phyloP scores from a whole-genome alignment of 1,284 basidiomycete genomes.

The Lentinula novae-zelandiae region DNA sequence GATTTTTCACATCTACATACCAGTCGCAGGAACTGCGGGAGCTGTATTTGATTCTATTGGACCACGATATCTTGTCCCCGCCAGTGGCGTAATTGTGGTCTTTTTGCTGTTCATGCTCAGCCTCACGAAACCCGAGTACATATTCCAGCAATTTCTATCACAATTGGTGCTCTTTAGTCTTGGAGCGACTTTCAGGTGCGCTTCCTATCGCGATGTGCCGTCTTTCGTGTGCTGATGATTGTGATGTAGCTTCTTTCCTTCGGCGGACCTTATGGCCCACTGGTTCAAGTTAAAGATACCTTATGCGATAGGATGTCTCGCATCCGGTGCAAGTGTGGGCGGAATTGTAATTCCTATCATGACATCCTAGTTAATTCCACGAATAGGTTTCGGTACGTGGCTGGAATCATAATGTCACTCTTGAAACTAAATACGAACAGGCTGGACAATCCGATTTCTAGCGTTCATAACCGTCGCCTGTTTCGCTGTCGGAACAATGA shows the following conservation, averaged over 20 bases:
- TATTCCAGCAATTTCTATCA: conserved; percentile 26
- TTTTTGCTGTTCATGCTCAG: conserved; percentile 25
- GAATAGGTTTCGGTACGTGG: conserved; percentile 20
- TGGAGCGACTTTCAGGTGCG: conserved; percentile 23
- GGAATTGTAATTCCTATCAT: conserved; percentile 25
- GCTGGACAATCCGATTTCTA: conserved; percentile 23
- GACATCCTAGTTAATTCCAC: conserved; percentile 16
- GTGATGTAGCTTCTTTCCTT: conserved; percentile 21
- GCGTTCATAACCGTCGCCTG: conserved; percentile 22
- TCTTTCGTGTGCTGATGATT: not conserved
- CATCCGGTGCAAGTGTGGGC: conserved; percentile 21
- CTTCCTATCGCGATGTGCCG: not conserved
- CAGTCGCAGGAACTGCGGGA: conserved; percentile 19
- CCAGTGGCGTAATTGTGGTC: conserved; percentile 20
- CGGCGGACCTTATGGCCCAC: conserved; percentile 20
- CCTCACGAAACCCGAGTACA: conserved; percentile 23
- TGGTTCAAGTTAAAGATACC: conserved; percentile 22
- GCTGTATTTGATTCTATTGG: conserved; percentile 24
- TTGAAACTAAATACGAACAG: conserved; percentile 8
- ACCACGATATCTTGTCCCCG: conserved; percentile 22
- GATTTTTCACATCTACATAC: not conserved
- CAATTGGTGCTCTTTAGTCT: conserved; percentile 23
- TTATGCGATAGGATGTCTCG: conserved; percentile 21
- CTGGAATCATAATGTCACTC: too few species aligned
- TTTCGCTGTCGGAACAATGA: conserved; percentile 19